Conservation (phyloP, 78 protist genomes). For the slime mould (Dictyostelium discoideum) region dicty_2.7 NC_007089.4:1731501-1732000, state of each 20-base stretch:
- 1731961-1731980: neutral
- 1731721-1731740: slow-evolving; percentile 56
- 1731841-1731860: slow-evolving; percentile 89
- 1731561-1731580: slow-evolving; percentile 28
- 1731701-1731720: slow-evolving; percentile 21
- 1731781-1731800: slow-evolving; percentile 96
- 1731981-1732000: neutral
- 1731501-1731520: neutral
- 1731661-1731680: slow-evolving; percentile 20
- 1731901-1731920: slow-evolving; percentile 33
- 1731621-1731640: neutral
- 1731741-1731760: slow-evolving; percentile 65
- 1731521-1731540: slow-evolving; percentile 2
- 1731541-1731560: neutral
- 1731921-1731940: slow-evolving; percentile 69
- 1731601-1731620: slow-evolving; percentile 5
- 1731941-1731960: neutral
- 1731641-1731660: neutral
- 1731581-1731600: slow-evolving; percentile 15
- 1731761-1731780: slow-evolving; percentile 86
- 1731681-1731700: neutral
- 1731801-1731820: slow-evolving; percentile 78
- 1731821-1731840: slow-evolving; percentile 89
- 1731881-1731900: slow-evolving; percentile 35
- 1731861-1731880: slow-evolving; percentile 82